phyloP scores from a whole-genome alignment of 176 grass and related monocot species.

The Avena sativa region DNA sequence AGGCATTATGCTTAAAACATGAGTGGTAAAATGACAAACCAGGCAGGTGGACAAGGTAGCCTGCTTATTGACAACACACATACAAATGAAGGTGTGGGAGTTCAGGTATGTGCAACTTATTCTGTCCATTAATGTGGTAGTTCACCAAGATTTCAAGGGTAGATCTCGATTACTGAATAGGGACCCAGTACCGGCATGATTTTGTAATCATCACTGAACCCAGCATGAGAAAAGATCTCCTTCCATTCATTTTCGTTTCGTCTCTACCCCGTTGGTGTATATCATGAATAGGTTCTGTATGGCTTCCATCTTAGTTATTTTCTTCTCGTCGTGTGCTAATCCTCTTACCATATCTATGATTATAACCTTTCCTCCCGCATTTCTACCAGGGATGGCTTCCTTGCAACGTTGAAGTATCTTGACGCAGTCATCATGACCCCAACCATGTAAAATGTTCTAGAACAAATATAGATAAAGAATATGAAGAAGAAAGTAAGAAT shows the following conservation, averaged over 20 bases:
- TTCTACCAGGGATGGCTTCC: background rate
- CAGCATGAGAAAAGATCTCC: background rate
- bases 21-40: background rate
- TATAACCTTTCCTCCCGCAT: background rate
- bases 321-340: background rate
- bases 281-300: background rate
- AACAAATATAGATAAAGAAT: background rate
- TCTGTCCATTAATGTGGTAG: background rate
- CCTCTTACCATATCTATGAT: slow-evolving; percentile 2
- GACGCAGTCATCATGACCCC: background rate
- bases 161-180: background rate
- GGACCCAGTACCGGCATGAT: background rate
- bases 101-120: background rate
- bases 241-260: background rate
- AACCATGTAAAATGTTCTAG: background rate
- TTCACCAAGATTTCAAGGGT: background rate
- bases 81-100: background rate
- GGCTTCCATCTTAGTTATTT: background rate
- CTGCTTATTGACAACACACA: background rate
- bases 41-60: background rate
- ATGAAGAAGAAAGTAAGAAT: background rate
- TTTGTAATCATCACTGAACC: background rate
- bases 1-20: background rate
- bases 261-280: background rate
- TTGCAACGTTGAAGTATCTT: slow-evolving; percentile 10